Conservation (phyloP, 2,329 filamentous ascomycete genomes). For the Fusarium pininemorale region DNA sequence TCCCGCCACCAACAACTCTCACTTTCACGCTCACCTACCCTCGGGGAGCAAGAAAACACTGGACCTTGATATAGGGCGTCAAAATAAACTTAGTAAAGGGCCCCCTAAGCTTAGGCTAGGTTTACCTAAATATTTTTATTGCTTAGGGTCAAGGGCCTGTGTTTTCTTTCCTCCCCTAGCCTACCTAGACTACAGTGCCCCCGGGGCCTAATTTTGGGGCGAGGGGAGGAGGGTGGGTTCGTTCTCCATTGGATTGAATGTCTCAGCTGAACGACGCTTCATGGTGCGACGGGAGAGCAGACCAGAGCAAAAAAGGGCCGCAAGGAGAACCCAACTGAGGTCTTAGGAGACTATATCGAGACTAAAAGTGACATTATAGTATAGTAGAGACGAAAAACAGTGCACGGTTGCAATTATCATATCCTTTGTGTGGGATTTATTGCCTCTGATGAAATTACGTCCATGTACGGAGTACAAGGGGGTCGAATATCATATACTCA, state of each 20-base stretch:
- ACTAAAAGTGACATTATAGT: background rate
- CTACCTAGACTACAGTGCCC: background rate
- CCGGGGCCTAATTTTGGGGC: background rate
- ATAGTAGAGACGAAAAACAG: background rate
- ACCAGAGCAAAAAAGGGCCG: background rate
- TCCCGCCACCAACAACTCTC: background rate
- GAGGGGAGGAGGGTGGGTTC: background rate
- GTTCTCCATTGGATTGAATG: background rate
- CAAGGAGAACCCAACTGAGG: constrained; percentile 9
- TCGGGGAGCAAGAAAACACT: too few species aligned
- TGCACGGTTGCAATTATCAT: constrained; percentile 5
- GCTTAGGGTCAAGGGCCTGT: too few species aligned
- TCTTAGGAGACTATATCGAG: background rate
- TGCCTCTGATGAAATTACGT: constrained; percentile 15
- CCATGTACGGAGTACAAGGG: constrained; percentile 6
- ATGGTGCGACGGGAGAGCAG: constrained; percentile 7
- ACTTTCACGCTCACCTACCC: background rate
- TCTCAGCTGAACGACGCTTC: background rate
- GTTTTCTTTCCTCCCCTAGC: too few species aligned
- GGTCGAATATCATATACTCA: constrained; percentile 14
- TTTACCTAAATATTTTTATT: too few species aligned
- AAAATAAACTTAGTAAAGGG: too few species aligned
- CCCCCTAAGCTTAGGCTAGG: too few species aligned
- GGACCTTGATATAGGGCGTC: too few species aligned
- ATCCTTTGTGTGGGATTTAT: constrained; percentile 26